These are phyloP conservation scores for Suillus sp. DNA, from an alignment of 768 basidiomycete genomes.

Conservation along the genomic window DNA sequence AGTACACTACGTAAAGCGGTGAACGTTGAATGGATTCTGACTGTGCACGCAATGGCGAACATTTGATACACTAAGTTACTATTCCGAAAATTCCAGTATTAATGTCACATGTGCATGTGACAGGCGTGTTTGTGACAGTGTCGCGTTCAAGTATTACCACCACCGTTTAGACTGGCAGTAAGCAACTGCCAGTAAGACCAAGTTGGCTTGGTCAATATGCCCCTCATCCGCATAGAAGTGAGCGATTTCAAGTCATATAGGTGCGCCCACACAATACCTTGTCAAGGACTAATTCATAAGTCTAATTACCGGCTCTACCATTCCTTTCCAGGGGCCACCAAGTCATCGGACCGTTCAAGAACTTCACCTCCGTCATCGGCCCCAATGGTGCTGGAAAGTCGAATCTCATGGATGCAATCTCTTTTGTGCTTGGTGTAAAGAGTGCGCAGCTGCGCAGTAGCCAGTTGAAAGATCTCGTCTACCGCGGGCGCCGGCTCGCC, in stretches of 20 bases:
- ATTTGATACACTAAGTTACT: too few species aligned
- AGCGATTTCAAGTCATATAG: constrained; percentile 98
- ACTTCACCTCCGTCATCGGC: constrained; percentile 95
- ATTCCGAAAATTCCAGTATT: too few species aligned
- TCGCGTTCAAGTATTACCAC: background rate
- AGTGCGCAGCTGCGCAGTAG: constrained; percentile 58
- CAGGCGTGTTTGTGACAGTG: constrained; percentile 3
- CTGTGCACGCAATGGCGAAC: too few species aligned
- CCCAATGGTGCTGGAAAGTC: constrained; percentile 99
- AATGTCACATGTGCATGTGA: constrained; percentile 1
- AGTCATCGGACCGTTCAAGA: constrained; percentile 86
- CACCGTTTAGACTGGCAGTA: background rate
- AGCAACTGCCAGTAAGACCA: background rate
- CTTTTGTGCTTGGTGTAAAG: constrained; percentile 96
- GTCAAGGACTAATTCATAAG: background rate
- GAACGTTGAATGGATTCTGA: too few species aligned
- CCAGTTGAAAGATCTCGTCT: constrained; percentile 84
- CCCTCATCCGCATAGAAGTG: constrained; percentile 82
- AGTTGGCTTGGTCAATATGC: constrained; percentile 51
- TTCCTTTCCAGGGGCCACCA: constrained; percentile 63
- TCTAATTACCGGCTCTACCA: constrained; percentile 10
- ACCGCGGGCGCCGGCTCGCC: constrained; percentile 81
- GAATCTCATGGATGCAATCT: constrained; percentile 99
- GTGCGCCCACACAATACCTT: constrained; percentile 32
- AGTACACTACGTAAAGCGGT: too few species aligned